phyloP scores from a whole-genome alignment of 148 eudicot genomes.

The Nyssa sinensis region DNA sequence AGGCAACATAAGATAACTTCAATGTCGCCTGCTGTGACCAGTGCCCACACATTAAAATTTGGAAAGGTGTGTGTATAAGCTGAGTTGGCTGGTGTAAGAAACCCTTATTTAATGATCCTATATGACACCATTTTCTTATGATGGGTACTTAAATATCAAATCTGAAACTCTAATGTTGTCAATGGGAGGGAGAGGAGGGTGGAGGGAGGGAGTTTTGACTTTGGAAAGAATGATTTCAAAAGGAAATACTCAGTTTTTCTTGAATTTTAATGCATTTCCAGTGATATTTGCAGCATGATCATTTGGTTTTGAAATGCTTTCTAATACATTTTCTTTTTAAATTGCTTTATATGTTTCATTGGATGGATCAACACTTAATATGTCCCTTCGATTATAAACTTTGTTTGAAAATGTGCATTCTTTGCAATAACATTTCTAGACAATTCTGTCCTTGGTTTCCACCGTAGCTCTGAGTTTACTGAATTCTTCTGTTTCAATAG shows the following conservation, averaged over 20 bases:
- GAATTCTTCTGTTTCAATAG: constrained; percentile 34
- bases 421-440: constrained; percentile 3
- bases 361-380: neutral
- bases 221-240: neutral
- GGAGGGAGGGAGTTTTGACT: neutral
- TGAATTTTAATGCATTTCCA: neutral
- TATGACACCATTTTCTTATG: neutral
- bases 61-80: neutral
- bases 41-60: neutral
- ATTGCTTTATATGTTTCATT: neutral
- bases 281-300: neutral
- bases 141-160: neutral
- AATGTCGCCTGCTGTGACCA: neutral
- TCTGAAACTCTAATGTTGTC: neutral
- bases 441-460: neutral
- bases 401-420: neutral
- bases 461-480: neutral
- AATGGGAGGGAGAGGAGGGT: neutral
- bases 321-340: neutral
- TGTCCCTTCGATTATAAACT: neutral
- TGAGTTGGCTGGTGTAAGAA: neutral
- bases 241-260: no score
- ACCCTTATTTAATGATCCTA: neutral
- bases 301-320: no score
- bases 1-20: neutral